These are phyloP conservation scores for Salix viminalis DNA, from an alignment of 345 rosid species.

Conservation along the genomic window DNA sequence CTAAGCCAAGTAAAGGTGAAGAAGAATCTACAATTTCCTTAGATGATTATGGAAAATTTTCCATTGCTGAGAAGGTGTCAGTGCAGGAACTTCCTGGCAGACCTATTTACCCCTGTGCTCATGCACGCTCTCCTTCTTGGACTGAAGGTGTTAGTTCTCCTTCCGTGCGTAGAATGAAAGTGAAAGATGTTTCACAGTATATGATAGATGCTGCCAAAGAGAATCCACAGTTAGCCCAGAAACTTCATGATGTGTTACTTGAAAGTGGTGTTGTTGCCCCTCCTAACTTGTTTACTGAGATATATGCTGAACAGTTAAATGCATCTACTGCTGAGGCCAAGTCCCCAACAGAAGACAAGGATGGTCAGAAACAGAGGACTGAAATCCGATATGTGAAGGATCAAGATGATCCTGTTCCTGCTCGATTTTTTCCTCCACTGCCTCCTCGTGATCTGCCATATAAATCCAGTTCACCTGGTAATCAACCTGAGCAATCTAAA, in stretches of 20 bases:
- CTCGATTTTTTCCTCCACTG: conserved; percentile 61
- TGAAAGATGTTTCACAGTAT: conserved; percentile 86
- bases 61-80: conserved; percentile 28
- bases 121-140: conserved; percentile 90
- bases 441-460: conserved; percentile 42
- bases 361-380: conserved; percentile 29
- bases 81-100: conserved; percentile 35
- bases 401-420: conserved; percentile 39
- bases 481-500: conserved; percentile 36
- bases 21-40: conserved; percentile 36
- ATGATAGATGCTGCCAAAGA: conserved; percentile 97
- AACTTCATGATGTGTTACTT: conserved; percentile 84
- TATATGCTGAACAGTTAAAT: conserved; percentile 50
- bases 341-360: conserved; percentile 37
- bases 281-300: conserved; percentile 66
- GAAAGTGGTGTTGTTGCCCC: conserved; percentile 96
- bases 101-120: conserved; percentile 49
- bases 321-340: conserved; percentile 37
- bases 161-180: conserved; percentile 80
- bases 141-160: conserved; percentile 94
- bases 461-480: conserved; percentile 29
- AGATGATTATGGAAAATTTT: conserved; percentile 27
- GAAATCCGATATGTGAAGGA: conserved; percentile 35
- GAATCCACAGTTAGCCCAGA: conserved; percentile 85
- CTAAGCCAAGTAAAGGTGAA: conserved; percentile 22